phyloP scores from a whole-genome alignment of 345 rosid genomes.

The Draba incana region DNA sequence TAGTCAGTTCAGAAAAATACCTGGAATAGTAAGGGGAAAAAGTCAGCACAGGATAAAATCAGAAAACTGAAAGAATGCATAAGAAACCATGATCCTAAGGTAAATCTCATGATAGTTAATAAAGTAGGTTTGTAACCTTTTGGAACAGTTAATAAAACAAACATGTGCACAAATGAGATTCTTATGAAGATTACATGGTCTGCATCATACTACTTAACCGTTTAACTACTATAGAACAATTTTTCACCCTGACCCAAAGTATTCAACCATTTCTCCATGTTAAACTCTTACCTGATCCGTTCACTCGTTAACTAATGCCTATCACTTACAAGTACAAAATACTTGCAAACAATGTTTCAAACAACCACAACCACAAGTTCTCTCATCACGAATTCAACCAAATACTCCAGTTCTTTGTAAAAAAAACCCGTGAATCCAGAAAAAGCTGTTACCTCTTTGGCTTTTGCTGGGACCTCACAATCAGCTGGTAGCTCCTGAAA shows the following conservation, averaged over 20 bases:
- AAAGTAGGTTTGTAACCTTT: neutral
- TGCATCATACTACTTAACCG: slow-evolving; percentile 6
- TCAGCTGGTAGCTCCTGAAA: slow-evolving; percentile 78
- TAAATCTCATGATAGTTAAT: neutral
- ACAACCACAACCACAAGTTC: slow-evolving; percentile 8
- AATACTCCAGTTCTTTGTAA: neutral
- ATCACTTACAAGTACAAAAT: slow-evolving; percentile 16
- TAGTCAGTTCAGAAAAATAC: slow-evolving; percentile 96
- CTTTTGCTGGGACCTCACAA: slow-evolving; percentile 50
- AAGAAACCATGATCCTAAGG: neutral
- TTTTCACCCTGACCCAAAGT: slow-evolving; percentile 4
- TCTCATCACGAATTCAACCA: slow-evolving; percentile 11
- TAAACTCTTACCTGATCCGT: slow-evolving; percentile 11
- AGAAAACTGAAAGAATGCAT: slow-evolving; percentile 15
- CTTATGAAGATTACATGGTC: slow-evolving; percentile 4
- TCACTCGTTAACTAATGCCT: slow-evolving; percentile 4
- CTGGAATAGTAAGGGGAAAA: slow-evolving; percentile 78
- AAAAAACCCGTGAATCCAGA: slow-evolving; percentile 15
- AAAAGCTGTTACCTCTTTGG: slow-evolving; percentile 61
- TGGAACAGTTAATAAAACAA: neutral
- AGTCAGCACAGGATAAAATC: slow-evolving; percentile 51
- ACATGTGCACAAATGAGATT: neutral
- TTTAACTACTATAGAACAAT: neutral
- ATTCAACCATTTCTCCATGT: neutral
- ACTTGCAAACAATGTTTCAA: slow-evolving; percentile 5